Base-by-base conservation (phyloP, 2,329 filamentous ascomycete species). In the Cryphonectria nitschkei region DNA sequence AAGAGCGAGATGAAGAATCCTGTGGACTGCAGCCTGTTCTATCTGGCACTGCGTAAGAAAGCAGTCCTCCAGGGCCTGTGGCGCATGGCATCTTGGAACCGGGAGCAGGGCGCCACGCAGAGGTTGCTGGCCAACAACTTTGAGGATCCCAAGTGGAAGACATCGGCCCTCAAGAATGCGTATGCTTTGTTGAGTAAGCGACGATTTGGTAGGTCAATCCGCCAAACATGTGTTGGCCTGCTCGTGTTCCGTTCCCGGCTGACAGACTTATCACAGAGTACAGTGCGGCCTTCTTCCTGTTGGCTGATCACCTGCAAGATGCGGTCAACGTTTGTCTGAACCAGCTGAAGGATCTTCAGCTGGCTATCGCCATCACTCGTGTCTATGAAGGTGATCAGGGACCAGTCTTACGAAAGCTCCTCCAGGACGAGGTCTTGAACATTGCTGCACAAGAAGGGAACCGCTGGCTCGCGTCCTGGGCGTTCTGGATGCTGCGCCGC, bases 381-480 rank as follows among this genome's bases (percentile, higher is more conserved):
- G 92, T 97, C 2, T 97, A 97, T 75, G 94, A 95, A 76, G 94
- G 94, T 3, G 95, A 98, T 71, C 86, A 90, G 32, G 93, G 93
- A 0, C 90, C 90, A 0, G 88, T 96, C 0, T 79, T 98, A 2
- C 86, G 86, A 37, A 89, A 88, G 70, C 85, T 99, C 11, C 84
- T 99, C 1, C 89, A 93, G 76, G 92, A 97, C 14, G 92, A 92
- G 72, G 88, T 98, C 1, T 84, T 98, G 0, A 88, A 90, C 0
- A 82, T 93, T 73, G 96, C 96, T 26, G 90, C 92, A 0, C 87
- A 90, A 56, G 90, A 95, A 74, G 94, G 94, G 2, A 95, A 99
- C 77, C 88, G 95, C 70, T 99, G 96, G 95, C 88, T 97, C 71
- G 93, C 95, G 14, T 96, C 93, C 0, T 99, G 96, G 96, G 93